phyloP scores from a whole-genome alignment of 768 basidiomycete species.

The Inosperma sp. region DNA sequence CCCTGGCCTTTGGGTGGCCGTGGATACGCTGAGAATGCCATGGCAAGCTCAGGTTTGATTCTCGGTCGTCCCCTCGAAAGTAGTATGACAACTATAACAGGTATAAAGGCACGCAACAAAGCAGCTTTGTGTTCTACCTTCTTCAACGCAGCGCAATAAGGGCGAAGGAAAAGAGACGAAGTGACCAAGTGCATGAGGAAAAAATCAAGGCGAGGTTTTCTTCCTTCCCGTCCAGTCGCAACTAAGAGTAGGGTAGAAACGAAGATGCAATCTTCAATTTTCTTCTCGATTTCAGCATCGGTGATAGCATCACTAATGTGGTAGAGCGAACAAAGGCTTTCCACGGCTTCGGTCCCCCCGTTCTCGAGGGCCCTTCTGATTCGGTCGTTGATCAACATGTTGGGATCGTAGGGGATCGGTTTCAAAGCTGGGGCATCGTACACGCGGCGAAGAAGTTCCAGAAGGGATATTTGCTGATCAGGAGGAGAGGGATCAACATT shows the following conservation, averaged over 20 bases:
- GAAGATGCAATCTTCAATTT: slow-evolving; percentile 50
- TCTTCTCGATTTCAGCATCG: slow-evolving; percentile 34
- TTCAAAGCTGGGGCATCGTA: slow-evolving; percentile 47
- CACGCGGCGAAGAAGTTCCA: slow-evolving; percentile 46
- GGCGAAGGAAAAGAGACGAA: slow-evolving; percentile 46
- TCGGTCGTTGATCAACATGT: slow-evolving; percentile 37
- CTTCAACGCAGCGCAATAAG: slow-evolving; percentile 32
- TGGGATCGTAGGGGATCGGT: slow-evolving; percentile 51
- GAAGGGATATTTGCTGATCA: slow-evolving; percentile 35
- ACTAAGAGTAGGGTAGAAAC: slow-evolving; percentile 43
- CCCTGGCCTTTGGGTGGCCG: slow-evolving; percentile 30
- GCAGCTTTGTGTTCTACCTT: slow-evolving; percentile 37
- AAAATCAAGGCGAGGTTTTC: slow-evolving; percentile 50
- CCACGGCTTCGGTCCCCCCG: slow-evolving; percentile 42
- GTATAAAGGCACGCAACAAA: slow-evolving; percentile 42
- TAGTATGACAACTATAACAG: slow-evolving; percentile 32
- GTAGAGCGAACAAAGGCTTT: slow-evolving; percentile 39
- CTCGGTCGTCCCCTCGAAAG: slow-evolving; percentile 50
- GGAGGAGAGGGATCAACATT: slow-evolving; percentile 22
- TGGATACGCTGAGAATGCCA: slow-evolving; percentile 42
- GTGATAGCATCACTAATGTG: slow-evolving; percentile 30
- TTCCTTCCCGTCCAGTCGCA: slow-evolving; percentile 41
- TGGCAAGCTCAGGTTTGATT: slow-evolving; percentile 44
- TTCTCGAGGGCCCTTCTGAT: slow-evolving; percentile 30
- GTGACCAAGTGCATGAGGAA: slow-evolving; percentile 60